Conservation (phyloP, 441 rosid species). For the Populus hybrid region DNA sequence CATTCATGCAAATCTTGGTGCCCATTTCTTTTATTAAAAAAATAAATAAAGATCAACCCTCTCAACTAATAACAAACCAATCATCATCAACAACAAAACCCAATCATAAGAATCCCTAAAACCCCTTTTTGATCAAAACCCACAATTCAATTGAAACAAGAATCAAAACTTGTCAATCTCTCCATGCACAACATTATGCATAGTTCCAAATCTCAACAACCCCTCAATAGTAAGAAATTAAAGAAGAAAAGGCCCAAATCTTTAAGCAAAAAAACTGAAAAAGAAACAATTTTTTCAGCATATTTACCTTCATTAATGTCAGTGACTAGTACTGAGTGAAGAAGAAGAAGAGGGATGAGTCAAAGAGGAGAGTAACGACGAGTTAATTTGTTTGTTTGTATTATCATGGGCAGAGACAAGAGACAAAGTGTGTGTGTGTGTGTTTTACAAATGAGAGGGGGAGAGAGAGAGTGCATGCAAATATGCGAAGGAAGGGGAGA, state of each 20-base stretch:
- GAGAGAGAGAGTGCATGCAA: conserved; percentile 60
- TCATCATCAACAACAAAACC: conserved; percentile 14
- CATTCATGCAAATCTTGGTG: conserved; percentile 82
- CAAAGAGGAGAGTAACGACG: neutral
- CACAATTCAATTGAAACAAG: conserved; percentile 40
- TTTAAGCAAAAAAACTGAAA: neutral
- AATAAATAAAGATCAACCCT: conserved; percentile 14
- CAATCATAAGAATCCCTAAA: conserved; percentile 39
- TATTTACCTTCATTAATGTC: neutral
- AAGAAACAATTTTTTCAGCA: neutral
- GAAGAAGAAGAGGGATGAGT: neutral
- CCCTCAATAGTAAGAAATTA: conserved; percentile 57
- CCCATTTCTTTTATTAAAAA: conserved; percentile 34
- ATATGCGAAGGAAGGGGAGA: conserved; percentile 36
- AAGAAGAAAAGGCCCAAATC: neutral
- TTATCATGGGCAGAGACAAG: neutral
- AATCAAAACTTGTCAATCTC: conserved; percentile 27
- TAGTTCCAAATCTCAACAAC: neutral
- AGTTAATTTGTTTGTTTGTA: neutral
- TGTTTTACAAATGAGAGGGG: conserved; percentile 17
- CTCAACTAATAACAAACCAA: conserved; percentile 15
- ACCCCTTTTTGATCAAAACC: conserved; percentile 6
- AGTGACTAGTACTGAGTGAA: neutral
- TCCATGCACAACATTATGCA: conserved; percentile 21
- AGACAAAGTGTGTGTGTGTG: neutral